A percentile compares a stretch with the other conserved stretches of the same genome.
These are phyloP conservation scores for Aureobasidium sp. DNA, from an alignment of 2,329 filamentous ascomycete genomes.

Conservation along the genomic window DNA sequence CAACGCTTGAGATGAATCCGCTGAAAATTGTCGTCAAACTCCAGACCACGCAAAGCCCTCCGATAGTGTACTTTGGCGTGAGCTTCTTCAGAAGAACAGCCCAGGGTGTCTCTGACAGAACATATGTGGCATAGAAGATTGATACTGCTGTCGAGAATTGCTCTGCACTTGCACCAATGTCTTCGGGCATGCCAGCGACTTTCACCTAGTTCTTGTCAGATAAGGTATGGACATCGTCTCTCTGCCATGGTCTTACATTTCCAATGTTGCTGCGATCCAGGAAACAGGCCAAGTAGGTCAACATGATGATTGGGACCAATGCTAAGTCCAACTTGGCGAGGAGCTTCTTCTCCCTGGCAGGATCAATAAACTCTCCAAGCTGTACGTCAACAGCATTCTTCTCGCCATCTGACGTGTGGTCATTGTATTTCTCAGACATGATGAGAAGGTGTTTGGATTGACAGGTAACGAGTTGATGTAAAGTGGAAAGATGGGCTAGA, in stretches of 20 bases:
- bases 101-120: conserved; percentile 41
- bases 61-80: conserved; percentile 34
- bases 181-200: conserved; percentile 38
- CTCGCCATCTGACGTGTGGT: neutral
- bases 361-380: conserved; percentile 28
- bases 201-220: conserved; percentile 17
- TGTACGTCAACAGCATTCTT: neutral
- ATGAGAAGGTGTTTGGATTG: neutral
- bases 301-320: conserved; percentile 46
- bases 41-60: conserved; percentile 37
- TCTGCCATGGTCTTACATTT: conserved; percentile 12
- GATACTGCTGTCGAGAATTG: conserved; percentile 42
- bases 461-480: neutral
- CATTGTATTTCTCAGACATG: conserved; percentile 6
- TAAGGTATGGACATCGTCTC: no score
- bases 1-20: conserved; percentile 37
- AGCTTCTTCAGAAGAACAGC: conserved; percentile 42
- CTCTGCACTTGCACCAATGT: conserved; percentile 32
- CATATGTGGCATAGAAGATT: conserved; percentile 46
- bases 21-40: conserved; percentile 41
- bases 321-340: conserved; percentile 41
- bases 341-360: conserved; percentile 37
- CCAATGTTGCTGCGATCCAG: conserved; percentile 49
- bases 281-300: conserved; percentile 47
- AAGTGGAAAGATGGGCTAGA: neutral